phyloP scores from a whole-genome alignment of 305 asterid species.

The Lippia alba region DNA sequence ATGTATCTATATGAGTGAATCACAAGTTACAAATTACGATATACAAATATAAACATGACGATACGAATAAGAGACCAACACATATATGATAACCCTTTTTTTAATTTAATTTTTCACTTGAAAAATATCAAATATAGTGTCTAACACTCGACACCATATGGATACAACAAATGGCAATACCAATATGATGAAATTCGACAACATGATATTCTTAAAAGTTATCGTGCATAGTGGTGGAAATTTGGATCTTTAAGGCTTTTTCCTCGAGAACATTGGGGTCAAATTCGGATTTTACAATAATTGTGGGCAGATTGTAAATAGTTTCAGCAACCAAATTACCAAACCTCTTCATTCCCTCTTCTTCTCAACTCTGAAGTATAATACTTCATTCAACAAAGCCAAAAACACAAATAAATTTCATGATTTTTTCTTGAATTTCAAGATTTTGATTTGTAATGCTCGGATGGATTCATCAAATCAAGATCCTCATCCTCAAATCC shows the following conservation, averaged over 20 bases:
- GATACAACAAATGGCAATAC: too few species aligned
- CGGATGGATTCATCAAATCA: slow-evolving; percentile 50
- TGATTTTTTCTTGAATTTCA: neutral
- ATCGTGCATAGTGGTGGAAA: too few species aligned
- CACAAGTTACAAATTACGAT: too few species aligned
- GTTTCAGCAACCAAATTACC: neutral
- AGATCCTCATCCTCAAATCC: slow-evolving; percentile 37
- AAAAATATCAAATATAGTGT: too few species aligned
- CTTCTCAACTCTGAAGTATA: neutral
- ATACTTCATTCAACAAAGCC: neutral
- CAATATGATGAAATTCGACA: too few species aligned
- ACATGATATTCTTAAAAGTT: too few species aligned
- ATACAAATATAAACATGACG: too few species aligned
- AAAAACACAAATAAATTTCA: neutral
- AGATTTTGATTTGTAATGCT: slow-evolving; percentile 31
- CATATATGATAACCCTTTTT: too few species aligned
- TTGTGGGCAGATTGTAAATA: slow-evolving; percentile 5
- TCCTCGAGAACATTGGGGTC: neutral
- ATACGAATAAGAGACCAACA: too few species aligned
- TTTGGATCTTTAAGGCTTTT: neutral
- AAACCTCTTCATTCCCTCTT: neutral
- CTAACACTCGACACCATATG: too few species aligned
- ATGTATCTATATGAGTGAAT: too few species aligned
- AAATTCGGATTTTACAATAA: neutral
- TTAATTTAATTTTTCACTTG: too few species aligned